Evolutionary conservation across 768 basidiomycete species (phyloP), one percentile per base, ranked within the genome.

Genomic region (Suillus subluteus): DNA sequence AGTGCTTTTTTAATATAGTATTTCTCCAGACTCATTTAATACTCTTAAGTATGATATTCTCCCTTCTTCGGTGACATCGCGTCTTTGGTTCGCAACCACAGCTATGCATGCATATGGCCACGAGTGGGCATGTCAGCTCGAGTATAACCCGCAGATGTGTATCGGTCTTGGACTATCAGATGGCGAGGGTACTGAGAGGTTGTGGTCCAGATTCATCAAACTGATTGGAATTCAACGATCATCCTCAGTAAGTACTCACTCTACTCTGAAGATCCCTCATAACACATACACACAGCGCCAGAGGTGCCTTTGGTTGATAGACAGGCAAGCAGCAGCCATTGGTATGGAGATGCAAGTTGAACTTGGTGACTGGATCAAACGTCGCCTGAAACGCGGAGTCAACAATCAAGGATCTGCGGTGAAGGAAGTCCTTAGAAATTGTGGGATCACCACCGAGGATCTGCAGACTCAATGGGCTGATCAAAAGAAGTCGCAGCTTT

Each of bases 21-120:
- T 21, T 44, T 46, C 21, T 46, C 44, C 44, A 0, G 16, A 26
- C 44, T 46, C 2, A 46, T n/a, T 0, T 46, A 4, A n/a, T 46
- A 46, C 44, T 46, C 26, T 26, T 26, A 26, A 46, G 21, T 21
- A 46, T 46, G 44, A 46, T 21, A 46, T 46, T 2, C 44, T 46
- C 1, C 44, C 44, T 46, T 46, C 44, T 46, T 46, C 1, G 21
- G 63, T 79, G 32, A 40, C 50, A 0, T 50, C 50, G 1, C 70
- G 78, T 0, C 7, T 82, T 15, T 15, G 46, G 0, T 80, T 79
- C 44, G 75, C 73, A 1, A 79, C 78, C 0, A 76, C 75, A 4
- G 79, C 77, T 0, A 78, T 82, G 76, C 82, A 83, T 63, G 78
- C 79, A 0, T 81, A 79, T 62, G 77, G 75, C 30, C 81, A 81